These are phyloP conservation scores for Clonostachys rosea DNA, from an alignment of 2,329 filamentous ascomycete species.

Conservation along the genomic window DNA sequence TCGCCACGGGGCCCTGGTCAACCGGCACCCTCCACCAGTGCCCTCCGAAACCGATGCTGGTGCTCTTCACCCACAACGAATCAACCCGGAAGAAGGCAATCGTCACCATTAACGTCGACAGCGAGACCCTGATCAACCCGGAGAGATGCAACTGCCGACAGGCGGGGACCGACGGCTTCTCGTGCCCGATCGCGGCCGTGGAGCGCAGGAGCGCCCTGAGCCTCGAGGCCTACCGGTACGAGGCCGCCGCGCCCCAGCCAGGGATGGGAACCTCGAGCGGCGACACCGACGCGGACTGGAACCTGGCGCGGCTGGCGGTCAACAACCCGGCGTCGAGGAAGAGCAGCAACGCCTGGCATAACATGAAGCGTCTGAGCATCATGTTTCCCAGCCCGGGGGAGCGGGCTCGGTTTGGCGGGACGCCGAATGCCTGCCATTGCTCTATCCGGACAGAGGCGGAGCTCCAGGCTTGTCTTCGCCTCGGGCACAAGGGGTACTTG, in stretches of 20 bases:
- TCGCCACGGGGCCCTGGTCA: slow-evolving; percentile 1
- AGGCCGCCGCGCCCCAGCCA: not conserved
- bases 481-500: slow-evolving; percentile 8
- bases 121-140: slow-evolving; percentile 22
- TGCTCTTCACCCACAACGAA: slow-evolving; percentile 20
- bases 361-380: slow-evolving; percentile 11
- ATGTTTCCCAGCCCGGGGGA: slow-evolving; percentile 6
- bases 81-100: slow-evolving; percentile 14
- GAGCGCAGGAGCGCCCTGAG: not conserved
- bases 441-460: slow-evolving; percentile 5
- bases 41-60: slow-evolving; percentile 24
- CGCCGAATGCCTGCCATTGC: slow-evolving; percentile 9
- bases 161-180: slow-evolving; percentile 13
- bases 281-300: not conserved
- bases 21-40: slow-evolving; percentile 20
- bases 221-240: not conserved
- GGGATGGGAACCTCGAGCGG: not conserved
- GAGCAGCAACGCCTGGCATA: slow-evolving; percentile 5
- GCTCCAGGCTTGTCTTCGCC: slow-evolving; percentile 7
- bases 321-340: not conserved
- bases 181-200: not conserved
- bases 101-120: slow-evolving; percentile 21
- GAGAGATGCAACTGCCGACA: slow-evolving; percentile 25
- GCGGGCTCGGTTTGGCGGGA: slow-evolving; percentile 9
- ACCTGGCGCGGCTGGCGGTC: not conserved